Conservation (phyloP, 1,284 basidiomycete genomes). For the Megacollybia platyphylla region DNA sequence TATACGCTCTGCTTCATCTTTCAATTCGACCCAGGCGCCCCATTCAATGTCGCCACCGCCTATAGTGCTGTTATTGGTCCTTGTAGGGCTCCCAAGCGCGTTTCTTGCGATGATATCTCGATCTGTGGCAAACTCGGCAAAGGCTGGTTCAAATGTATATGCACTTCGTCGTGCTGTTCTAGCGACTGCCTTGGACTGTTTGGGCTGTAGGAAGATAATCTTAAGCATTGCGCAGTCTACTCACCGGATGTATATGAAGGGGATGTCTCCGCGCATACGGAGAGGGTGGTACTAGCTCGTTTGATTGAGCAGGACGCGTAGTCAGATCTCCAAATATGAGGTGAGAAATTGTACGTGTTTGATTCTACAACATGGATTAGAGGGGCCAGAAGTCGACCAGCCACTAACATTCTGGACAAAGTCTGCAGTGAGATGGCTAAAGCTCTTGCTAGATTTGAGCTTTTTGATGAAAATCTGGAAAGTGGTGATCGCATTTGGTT, state of each 20-base stretch:
- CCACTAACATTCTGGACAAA: not conserved
- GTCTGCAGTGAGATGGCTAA: not conserved
- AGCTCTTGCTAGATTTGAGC: not conserved
- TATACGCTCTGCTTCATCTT: slow-evolving; percentile 26
- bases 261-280: slow-evolving; percentile 44
- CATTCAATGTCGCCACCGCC: slow-evolving; percentile 40
- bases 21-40: slow-evolving; percentile 43
- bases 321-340: slow-evolving; percentile 41
- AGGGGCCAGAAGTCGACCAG: not conserved
- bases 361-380: not conserved
- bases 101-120: slow-evolving; percentile 13
- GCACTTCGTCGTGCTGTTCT: no score
- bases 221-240: slow-evolving; percentile 7
- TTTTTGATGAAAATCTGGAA: slow-evolving; percentile 12
- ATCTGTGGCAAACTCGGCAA: no score
- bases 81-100: slow-evolving; percentile 16
- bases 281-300: slow-evolving; percentile 32
- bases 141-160: no score
- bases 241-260: slow-evolving; percentile 18
- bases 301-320: slow-evolving; percentile 15
- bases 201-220: no score
- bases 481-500: slow-evolving; percentile 21
- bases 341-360: slow-evolving; percentile 17
- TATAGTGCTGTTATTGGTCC: slow-evolving; percentile 21
- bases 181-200: no score